phyloP scores from a whole-genome alignment of 768 basidiomycete genomes.

The Tylopilus felleus region DNA sequence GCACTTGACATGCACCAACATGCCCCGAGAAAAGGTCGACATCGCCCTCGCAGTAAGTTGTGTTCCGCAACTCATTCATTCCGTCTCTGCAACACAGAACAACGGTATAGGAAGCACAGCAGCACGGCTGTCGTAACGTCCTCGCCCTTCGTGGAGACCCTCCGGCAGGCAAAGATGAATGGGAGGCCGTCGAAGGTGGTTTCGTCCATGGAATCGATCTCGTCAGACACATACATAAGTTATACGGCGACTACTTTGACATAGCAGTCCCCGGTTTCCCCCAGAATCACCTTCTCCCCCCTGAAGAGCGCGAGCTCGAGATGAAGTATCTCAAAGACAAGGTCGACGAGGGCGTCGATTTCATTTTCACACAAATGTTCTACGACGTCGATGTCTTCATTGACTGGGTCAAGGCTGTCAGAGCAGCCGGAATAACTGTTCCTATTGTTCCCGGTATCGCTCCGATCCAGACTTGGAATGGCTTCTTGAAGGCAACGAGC shows the following conservation, averaged over 20 bases:
- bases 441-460: slow-evolving; percentile 94
- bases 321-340: slow-evolving; percentile 88
- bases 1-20: slow-evolving; percentile 98
- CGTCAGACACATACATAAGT: slow-evolving; percentile 77
- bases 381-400: slow-evolving; percentile 92
- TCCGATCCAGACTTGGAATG: slow-evolving; percentile 96
- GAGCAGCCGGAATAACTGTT: slow-evolving; percentile 81
- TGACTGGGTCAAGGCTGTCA: slow-evolving; percentile 80
- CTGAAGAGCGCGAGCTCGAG: slow-evolving; percentile 72
- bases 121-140: slow-evolving; percentile 86
- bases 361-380: slow-evolving; percentile 99
- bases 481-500: slow-evolving; percentile 79
- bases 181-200: slow-evolving; percentile 90
- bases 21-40: slow-evolving; percentile 96
- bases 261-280: slow-evolving; percentile 94
- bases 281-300: slow-evolving; percentile 69
- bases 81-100: slow-evolving; percentile 2
- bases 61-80: not conserved
- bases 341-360: slow-evolving; percentile 82
- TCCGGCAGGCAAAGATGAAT: slow-evolving; percentile 81
- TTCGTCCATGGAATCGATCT: slow-evolving; percentile 92
- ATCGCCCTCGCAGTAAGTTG: slow-evolving; percentile 75
- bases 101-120: slow-evolving; percentile 73
- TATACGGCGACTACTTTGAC: slow-evolving; percentile 92
- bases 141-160: slow-evolving; percentile 94